phyloP scores from a whole-genome alignment of 176 grass and related monocot species.

The Areca catechu region DNA sequence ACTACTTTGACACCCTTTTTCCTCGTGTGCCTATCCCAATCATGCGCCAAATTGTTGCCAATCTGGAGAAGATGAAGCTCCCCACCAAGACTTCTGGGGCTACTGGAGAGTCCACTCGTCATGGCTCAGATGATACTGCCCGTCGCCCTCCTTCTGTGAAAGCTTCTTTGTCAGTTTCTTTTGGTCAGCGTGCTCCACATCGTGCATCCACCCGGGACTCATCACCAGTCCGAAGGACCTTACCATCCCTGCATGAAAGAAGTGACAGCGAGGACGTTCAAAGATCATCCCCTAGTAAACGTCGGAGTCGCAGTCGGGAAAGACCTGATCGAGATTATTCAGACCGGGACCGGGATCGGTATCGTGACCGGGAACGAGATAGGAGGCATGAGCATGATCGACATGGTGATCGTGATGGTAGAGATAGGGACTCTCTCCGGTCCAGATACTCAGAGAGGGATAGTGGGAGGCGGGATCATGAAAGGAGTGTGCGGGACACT shows the following conservation, averaged over 20 bases:
- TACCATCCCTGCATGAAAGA: slow-evolving; percentile 33
- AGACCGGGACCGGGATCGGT: background rate
- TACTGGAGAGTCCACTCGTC: slow-evolving; percentile 79
- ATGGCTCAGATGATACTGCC: slow-evolving; percentile 78
- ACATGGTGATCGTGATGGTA: slow-evolving; percentile 19
- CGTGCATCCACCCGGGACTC: slow-evolving; percentile 92
- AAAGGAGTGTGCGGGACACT: slow-evolving; percentile 39
- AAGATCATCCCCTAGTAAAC: slow-evolving; percentile 34
- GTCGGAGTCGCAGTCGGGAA: slow-evolving; percentile 27
- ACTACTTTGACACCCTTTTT: slow-evolving; percentile 93
- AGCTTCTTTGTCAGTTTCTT: slow-evolving; percentile 89
- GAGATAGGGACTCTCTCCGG: slow-evolving; percentile 25
- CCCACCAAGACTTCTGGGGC: slow-evolving; percentile 71
- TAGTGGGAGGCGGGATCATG: slow-evolving; percentile 26
- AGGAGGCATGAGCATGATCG: slow-evolving; percentile 16
- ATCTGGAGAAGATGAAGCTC: slow-evolving; percentile 83
- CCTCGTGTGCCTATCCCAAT: slow-evolving; percentile 77
- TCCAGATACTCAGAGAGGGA: slow-evolving; percentile 33
- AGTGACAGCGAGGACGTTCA: slow-evolving; percentile 26
- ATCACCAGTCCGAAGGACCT: slow-evolving; percentile 66
- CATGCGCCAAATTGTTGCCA: slow-evolving; percentile 55
- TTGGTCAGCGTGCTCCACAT: slow-evolving; percentile 92
- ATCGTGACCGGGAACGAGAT: slow-evolving; percentile 27
- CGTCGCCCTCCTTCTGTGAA: slow-evolving; percentile 90
- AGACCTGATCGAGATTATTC: slow-evolving; percentile 19